These are phyloP conservation scores for Naumovozyma castellii DNA, from an alignment of 805 yeast species.

Conservation along the genomic window DNA sequence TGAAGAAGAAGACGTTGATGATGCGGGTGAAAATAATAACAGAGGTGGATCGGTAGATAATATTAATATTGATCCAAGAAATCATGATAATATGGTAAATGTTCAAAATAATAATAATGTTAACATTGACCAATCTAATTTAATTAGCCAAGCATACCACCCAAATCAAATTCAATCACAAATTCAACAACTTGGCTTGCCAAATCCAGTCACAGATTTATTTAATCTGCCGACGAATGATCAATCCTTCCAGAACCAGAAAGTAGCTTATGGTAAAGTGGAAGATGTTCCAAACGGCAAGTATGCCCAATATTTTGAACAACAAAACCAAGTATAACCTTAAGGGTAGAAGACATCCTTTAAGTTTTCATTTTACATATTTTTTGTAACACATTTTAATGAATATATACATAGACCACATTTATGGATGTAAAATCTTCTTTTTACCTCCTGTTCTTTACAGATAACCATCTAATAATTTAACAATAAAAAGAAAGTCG, in stretches of 20 bases:
- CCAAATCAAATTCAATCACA: neutral
- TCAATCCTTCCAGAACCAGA: too few relatives aligned
- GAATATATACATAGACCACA: too few relatives aligned
- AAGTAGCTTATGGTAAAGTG: neutral
- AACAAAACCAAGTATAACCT: slow-evolving; percentile 42
- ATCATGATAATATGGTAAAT: neutral
- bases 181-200: neutral
- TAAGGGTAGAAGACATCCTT: neutral
- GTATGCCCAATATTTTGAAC: slow-evolving; percentile 45
- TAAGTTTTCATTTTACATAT: too few relatives aligned
- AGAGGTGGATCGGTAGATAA: slow-evolving; percentile 8
- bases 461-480: too few relatives aligned
- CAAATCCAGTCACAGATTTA: neutral
- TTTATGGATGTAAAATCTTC: too few relatives aligned
- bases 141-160: neutral
- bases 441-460: too few relatives aligned
- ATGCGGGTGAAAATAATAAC: slow-evolving; percentile 11
- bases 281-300: neutral
- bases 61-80: neutral
- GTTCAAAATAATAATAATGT: neutral
- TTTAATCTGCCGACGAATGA: neutral
- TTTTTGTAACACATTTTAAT: too few relatives aligned
- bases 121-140: neutral
- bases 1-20: slow-evolving; percentile 22
- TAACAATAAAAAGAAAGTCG: too few relatives aligned